Evolutionary conservation across 148 eudicot species (phyloP), one percentile per base, ranked within the genome.

Genomic region (Fallopia convolvulus): DNA sequence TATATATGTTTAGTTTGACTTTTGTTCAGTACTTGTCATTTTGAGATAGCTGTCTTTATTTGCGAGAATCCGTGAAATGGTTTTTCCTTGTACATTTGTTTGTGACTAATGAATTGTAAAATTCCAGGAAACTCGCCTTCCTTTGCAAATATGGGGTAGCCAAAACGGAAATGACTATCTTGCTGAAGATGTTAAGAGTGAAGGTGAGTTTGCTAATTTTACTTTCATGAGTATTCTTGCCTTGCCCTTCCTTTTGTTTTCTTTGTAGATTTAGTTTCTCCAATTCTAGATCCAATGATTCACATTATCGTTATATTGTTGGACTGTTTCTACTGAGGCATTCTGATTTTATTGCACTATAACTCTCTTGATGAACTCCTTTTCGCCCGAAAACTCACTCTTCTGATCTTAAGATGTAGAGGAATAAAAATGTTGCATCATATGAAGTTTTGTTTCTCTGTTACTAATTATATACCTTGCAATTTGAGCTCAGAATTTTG

Each of bases 91-190:
- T 47, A 18, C 65, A 46, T 66, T 70, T 11, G 12, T 50, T 11
- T 63, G 10, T 56, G 15, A 42, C 61, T 66, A 23, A 50, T 80
- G 78, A 73, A 63, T 42, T 48, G 61, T 74, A 39, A 77, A 74
- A 80, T 65, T 77, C 46, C 88, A 95, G 99, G 99, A 95, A 86
- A 80, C 90, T 44, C 89, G 93, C 77, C 81, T 89, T 83, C 93
- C 97, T 10, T 78, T 96, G 84, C 98, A 96, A 82, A 84, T 96
- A 83, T 93, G 99, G 99, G 93, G 93, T 79, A 84, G 90, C 76
- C 89, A 93, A 86, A 87, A 89, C 74, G 80, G 81, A 56, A 89
- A 83, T 83, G 99, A 90, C 70, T 76, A 89, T 79, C 71, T 80
- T 40, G 76, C 58, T 85, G 93, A 96, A 83, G 97, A 86, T 76